Conservation (phyloP, 176 grass and related monocot species). For the Canna indica region DNA sequence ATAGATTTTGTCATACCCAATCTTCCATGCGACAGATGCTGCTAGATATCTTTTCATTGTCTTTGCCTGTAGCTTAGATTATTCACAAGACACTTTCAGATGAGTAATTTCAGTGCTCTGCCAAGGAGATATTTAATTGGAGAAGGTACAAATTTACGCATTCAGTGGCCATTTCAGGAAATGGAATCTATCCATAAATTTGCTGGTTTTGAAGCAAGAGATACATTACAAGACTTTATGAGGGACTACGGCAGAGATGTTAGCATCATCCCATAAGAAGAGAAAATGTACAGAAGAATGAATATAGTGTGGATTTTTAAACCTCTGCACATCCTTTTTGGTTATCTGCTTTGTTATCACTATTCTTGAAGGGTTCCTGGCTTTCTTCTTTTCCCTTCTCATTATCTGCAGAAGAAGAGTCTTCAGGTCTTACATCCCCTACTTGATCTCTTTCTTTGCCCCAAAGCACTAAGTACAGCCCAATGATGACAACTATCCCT, state of each 20-base stretch:
- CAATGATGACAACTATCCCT: constrained; percentile 54
- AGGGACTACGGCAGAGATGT: not conserved
- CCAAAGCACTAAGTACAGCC: constrained; percentile 69
- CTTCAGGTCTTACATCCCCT: constrained; percentile 15
- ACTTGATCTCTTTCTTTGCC: constrained; percentile 66
- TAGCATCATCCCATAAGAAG: not conserved
- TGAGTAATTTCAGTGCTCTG: no score
- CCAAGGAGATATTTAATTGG: no score
- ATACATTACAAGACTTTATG: not conserved
- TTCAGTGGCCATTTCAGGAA: no score
- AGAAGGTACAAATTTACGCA: no score
- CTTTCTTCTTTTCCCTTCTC: constrained; percentile 13
- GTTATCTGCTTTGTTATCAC: constrained; percentile 1
- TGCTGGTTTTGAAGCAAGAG: no score
- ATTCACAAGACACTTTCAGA: no score
- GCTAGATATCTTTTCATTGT: no score
- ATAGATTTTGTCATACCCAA: no score
- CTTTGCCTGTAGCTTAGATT: no score
- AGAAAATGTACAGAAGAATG: not conserved
- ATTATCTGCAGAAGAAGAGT: constrained; percentile 15
- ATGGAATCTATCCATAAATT: no score
- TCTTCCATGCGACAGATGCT: no score
- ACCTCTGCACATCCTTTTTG: constrained; percentile 21
- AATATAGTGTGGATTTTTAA: constrained; percentile 9
- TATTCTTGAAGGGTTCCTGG: not conserved